Percentiles rank a stretch among this genome's conserved stretches.
Conservation (phyloP, 2,329 filamentous ascomycete genomes). For the Trichoderma afroharzianum region DNA sequence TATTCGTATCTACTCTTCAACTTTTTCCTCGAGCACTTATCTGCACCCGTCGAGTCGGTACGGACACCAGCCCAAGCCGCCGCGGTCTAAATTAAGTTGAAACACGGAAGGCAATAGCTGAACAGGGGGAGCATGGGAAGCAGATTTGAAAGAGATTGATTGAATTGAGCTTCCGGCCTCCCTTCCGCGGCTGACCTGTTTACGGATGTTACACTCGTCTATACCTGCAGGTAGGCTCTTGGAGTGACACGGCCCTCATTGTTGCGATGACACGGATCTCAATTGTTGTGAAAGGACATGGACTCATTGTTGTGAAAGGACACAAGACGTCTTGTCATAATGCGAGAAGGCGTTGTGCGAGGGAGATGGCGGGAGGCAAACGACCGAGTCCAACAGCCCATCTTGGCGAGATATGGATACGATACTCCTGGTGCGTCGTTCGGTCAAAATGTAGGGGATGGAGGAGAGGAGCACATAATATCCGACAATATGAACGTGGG, state of each 20-base stretch:
- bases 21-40: too few species aligned
- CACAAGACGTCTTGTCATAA: constrained; percentile 18
- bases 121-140: neutral
- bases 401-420: constrained; percentile 1
- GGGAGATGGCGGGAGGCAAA: constrained; percentile 1
- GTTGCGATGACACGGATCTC: neutral
- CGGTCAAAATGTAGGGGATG: neutral
- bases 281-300: neutral
- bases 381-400: constrained; percentile 8
- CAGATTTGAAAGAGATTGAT: neutral
- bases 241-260: neutral
- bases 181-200: neutral
- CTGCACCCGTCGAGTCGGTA: neutral
- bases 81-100: constrained; percentile 17
- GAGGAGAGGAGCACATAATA: neutral
- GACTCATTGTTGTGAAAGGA: neutral
- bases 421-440: constrained; percentile 1
- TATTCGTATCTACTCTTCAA: neutral
- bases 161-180: neutral
- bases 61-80: neutral
- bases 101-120: constrained; percentile 15
- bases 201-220: constrained; percentile 15
- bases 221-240: constrained; percentile 20
- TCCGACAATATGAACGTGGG: neutral
- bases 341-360: constrained; percentile 17